Percentiles rank a stretch among this genome's conserved stretches.
These are phyloP conservation scores for Aegilops longissima DNA, from an alignment of 176 grass and related monocot genomes.

Conservation along the genomic window DNA sequence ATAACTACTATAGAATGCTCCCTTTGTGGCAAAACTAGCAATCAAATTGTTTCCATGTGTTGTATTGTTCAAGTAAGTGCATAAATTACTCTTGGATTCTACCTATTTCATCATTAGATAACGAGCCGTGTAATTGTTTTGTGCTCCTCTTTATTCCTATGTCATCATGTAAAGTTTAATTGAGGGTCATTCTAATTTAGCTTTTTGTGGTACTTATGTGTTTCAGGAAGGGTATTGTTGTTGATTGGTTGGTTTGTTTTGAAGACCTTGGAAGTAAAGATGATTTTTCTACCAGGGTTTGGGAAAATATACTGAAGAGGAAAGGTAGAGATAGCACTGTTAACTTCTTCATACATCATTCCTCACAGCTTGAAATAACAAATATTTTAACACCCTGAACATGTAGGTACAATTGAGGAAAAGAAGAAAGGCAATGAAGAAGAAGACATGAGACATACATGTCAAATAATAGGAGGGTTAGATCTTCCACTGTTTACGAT, in stretches of 20 bases:
- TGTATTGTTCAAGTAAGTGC: constrained; percentile 77
- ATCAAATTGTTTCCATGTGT: constrained; percentile 87
- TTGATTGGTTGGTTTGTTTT: constrained; percentile 72
- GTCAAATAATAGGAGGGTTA: constrained; percentile 58
- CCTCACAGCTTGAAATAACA: background rate
- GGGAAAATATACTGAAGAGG: constrained; percentile 82
- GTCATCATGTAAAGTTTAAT: background rate
- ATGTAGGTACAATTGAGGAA: constrained; percentile 84
- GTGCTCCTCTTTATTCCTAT: background rate
- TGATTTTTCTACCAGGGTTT: constrained; percentile 67
- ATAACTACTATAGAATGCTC: constrained; percentile 71
- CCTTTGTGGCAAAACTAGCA: constrained; percentile 76
- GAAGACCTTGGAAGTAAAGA: constrained; percentile 80
- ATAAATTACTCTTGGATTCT: background rate
- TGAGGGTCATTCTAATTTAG: background rate
- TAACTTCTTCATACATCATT: background rate
- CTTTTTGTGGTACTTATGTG: background rate
- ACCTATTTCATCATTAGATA: background rate
- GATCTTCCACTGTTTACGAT: constrained; percentile 58
- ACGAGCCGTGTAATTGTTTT: background rate
- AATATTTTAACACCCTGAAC: background rate
- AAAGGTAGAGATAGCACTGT: constrained; percentile 47
- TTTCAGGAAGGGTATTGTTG: constrained; percentile 76
- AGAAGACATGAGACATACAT: constrained; percentile 37
- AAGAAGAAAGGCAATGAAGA: constrained; percentile 52